Conservation (phyloP, 179 eudicot species). For the Gypsophila paniculata region DNA sequence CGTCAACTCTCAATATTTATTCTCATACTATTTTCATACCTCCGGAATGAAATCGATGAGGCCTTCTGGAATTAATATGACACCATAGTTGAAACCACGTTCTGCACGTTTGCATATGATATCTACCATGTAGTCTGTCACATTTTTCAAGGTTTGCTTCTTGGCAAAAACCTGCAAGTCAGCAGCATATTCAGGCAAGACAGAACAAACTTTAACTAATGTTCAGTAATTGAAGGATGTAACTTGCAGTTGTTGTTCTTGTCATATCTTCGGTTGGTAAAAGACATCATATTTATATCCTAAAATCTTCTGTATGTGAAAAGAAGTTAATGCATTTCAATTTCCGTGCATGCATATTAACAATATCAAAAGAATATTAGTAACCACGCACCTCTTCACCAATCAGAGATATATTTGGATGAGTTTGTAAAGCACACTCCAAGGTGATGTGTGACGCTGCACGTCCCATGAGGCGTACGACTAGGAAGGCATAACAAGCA, state of each 20-base stretch:
- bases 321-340: neutral
- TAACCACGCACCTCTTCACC: constrained; percentile 79
- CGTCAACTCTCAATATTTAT: constrained; percentile 5
- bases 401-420: constrained; percentile 85
- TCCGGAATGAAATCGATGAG: constrained; percentile 95
- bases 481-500: constrained; percentile 37
- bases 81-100: constrained; percentile 83
- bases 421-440: constrained; percentile 98
- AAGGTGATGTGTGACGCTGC: constrained; percentile 98
- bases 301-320: neutral
- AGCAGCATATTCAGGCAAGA: constrained; percentile 14
- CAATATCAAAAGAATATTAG: neutral
- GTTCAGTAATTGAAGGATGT: constrained; percentile 3
- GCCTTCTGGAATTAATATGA: constrained; percentile 92
- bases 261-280: neutral
- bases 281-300: neutral
- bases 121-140: constrained; percentile 85
- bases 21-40: constrained; percentile 40
- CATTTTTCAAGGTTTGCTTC: constrained; percentile 77
- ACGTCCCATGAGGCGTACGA: constrained; percentile 98
- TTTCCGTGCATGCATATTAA: neutral
- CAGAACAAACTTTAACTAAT: neutral
- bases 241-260: too few relatives aligned
- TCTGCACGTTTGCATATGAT: constrained; percentile 81
- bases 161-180: constrained; percentile 70